Evolutionary conservation across 1,284 basidiomycete species (phyloP), one percentile per base, ranked within the genome.

Genomic region (Mycena citricolor): DNA sequence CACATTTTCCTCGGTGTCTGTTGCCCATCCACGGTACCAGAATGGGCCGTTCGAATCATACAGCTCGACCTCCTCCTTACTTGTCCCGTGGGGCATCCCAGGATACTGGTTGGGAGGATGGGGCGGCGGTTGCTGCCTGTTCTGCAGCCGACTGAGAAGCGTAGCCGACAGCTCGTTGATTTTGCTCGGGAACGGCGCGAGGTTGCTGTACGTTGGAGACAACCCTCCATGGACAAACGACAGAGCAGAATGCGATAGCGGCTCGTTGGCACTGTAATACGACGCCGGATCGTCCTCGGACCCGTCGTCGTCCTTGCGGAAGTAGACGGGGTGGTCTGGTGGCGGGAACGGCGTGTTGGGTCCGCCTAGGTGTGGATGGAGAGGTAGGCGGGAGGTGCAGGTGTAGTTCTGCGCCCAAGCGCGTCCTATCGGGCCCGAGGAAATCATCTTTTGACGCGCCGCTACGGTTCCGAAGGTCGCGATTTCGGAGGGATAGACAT

Each of bases 11-110:
- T 90, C 88, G 16, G 73, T 68, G 8, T 86, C 82, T 24, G 83
- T 68, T 11, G 90, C 90, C 86, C 89, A 93, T 0, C 91, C 91
- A 20, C 93, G 78, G 63, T 92, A 94, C 93, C 93, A 97, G 39
- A 91, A 63, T 16, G 89, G 90, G 0, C 93, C 93, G 40, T 91
- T 81, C 1, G 72, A 63, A 12, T 71, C 76, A 59, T 94, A 94
- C 33, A 97, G 61, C 33, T 78, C 73, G 5, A 68, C 60, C 63
- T 97, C 93, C 41, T 81, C 82, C 0, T 55, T 52, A 0, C 84
- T 86, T 4, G 86, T 71, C 68, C 78, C 71, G 3, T 59, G 52
- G 2, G 93, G 93, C 12, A 95, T 62, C 10, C 86, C 87, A 2
- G 82, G 79, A 58, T 93, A 92, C 4, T 81, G 77, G 51, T 83